A percentile compares a stretch with the other conserved stretches of the same genome.
These are phyloP conservation scores for Chlamydomonas eustigma DNA, from an alignment of 139 green algal genomes.

Conservation along the genomic window DNA sequence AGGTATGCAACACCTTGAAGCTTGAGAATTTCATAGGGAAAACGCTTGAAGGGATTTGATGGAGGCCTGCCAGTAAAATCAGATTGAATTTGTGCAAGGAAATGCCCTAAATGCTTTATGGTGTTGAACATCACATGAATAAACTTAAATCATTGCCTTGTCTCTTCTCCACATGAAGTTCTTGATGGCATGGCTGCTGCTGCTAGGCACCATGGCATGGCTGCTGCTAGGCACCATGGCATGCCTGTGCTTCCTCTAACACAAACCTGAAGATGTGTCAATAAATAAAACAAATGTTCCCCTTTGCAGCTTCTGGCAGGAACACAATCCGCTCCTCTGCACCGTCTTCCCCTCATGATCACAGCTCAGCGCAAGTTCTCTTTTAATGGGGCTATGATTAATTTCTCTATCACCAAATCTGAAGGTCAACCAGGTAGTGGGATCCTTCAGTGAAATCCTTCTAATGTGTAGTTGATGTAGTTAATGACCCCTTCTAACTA, in stretches of 20 bases:
- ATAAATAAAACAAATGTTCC: too few relatives aligned
- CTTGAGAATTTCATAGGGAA: neutral
- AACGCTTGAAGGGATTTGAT: too few relatives aligned
- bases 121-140: neutral
- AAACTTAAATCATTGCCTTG: neutral
- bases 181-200: too few relatives aligned
- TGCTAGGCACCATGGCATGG: too few relatives aligned
- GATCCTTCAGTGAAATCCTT: neutral
- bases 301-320: constrained; percentile 41
- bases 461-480: too few relatives aligned
- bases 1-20: neutral
- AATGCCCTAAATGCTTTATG: neutral
- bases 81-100: too few relatives aligned
- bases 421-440: constrained; percentile 10
- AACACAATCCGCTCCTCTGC: constrained; percentile 44
- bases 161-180: too few relatives aligned
- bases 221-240: too few relatives aligned
- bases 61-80: too few relatives aligned
- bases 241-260: too few relatives aligned
- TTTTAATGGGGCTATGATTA: constrained; percentile 46
- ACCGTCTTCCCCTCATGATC: constrained; percentile 49
- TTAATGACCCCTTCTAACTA: too few relatives aligned
- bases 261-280: too few relatives aligned
- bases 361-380: constrained; percentile 45
- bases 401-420: constrained; percentile 26